These are phyloP conservation scores for Paraphoma chrysanthemicola DNA, from an alignment of 2,329 filamentous ascomycete species.

Conservation along the genomic window DNA sequence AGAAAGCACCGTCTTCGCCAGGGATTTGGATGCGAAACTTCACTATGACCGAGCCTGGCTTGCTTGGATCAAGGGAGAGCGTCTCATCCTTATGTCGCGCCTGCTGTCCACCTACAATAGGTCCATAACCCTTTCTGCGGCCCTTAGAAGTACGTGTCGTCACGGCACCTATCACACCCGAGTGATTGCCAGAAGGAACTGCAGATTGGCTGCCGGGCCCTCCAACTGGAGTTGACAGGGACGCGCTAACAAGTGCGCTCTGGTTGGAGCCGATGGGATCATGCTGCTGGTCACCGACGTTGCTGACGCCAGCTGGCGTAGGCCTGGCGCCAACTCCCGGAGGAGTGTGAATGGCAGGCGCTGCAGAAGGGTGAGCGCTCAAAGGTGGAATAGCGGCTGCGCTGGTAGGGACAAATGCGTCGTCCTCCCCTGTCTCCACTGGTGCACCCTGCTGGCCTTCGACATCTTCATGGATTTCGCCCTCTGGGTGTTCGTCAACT, in stretches of 20 bases:
- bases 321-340: neutral
- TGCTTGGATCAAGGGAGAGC: neutral
- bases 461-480: neutral
- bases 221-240: neutral
- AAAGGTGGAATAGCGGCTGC: neutral
- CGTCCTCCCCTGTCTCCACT: neutral
- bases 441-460: neutral
- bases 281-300: too few species aligned
- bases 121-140: neutral
- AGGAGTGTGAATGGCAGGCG: neutral
- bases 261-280: too few species aligned
- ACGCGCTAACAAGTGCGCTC: neutral
- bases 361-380: neutral
- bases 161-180: too few species aligned
- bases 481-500: neutral
- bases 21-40: neutral
- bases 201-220: neutral
- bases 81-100: neutral
- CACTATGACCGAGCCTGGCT: neutral
- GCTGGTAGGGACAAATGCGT: neutral
- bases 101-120: neutral
- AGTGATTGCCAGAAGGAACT: neutral
- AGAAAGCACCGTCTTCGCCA: neutral
- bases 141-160: too few species aligned
- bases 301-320: too few species aligned